Evolutionary conservation across 306 rosid genomes (phyloP).

Genomic region (Cicer arietinum): DNA sequence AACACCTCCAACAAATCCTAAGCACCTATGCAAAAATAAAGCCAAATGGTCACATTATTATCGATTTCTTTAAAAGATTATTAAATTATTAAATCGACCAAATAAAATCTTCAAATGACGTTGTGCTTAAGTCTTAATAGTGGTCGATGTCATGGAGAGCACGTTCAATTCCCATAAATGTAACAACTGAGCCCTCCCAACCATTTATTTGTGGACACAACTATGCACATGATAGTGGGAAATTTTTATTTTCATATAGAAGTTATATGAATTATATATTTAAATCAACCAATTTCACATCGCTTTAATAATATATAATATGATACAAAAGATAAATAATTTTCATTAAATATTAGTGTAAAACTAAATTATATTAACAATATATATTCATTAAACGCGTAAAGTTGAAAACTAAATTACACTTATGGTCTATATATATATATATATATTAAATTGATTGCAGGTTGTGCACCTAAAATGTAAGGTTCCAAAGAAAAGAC

Average conservation of each 20-base stretch:
- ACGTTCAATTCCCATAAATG: constrained; percentile 23
- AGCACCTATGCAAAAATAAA: neutral
- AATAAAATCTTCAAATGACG: constrained; percentile 8
- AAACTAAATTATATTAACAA: too few relatives aligned
- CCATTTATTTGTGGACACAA: constrained; percentile 44
- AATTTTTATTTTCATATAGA: constrained; percentile 32
- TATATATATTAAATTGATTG: too few relatives aligned
- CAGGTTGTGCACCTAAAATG: constrained; percentile 31
- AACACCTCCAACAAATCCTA: constrained; percentile 30
- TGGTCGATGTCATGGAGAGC: constrained; percentile 42
- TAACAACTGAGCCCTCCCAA: constrained; percentile 30
- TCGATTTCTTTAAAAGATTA: constrained; percentile 17
- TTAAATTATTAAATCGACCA: constrained; percentile 29
- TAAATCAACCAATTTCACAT: too few relatives aligned
- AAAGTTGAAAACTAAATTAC: too few relatives aligned
- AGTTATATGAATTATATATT: too few relatives aligned
- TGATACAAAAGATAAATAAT: too few relatives aligned
- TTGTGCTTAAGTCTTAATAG: constrained; percentile 19
- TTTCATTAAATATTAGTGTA: too few relatives aligned
- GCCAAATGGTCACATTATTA: constrained; percentile 3
- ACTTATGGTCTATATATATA: too few relatives aligned
- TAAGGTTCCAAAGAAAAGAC: neutral
- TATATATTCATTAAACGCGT: too few relatives aligned
- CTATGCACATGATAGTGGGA: constrained; percentile 3
- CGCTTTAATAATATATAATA: too few relatives aligned